Base-by-base conservation (phyloP, 2,329 filamentous ascomycete genomes). In the Cladorrhinum sp. region DNA sequence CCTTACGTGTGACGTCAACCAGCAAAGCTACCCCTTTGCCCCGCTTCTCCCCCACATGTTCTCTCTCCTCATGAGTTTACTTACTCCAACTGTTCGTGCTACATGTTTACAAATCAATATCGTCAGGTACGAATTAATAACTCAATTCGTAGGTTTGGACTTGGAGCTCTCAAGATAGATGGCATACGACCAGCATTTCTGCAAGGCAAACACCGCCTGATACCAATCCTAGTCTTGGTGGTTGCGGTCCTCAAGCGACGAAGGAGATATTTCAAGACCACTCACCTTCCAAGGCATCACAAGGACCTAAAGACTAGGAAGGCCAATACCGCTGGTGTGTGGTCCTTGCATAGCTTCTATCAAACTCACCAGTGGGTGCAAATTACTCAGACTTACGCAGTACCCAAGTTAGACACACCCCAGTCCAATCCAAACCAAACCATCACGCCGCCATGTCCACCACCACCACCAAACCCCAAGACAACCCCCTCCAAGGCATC, bases 401-500 rank as follows among this genome's bases (percentile, higher is more conserved):
- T 5, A 28, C 26, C 26, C 36, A 7, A 42, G 12, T n/a, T n/a
- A n/a, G n/a, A n/a, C n/a, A n/a, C n/a, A n/a, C n/a, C n/a, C n/a
- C n/a, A n/a, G n/a, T n/a, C n/a, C n/a, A n/a, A n/a, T n/a, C n/a
- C n/a, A n/a, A n/a, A n/a, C 10, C 10, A 42, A 12, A 42, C 23
- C 26, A 50, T 20, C 20, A 14, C 23, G 21, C 10, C 48, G 60
- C 50, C 52, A 48, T 53, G 46, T 28, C 33, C 21, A 3, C 59
- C 50, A 57, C 20, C 21, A n/a, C n/a, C n/a, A n/a, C n/a, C n/a
- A n/a, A n/a, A n/a, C 39, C 20, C 30, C 36, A 36, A 4, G 36
- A 48, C 39, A 21, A 36, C 36, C 54, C 53, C 53, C 20, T 60
- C 58, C 20, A 63, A 69, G 28, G 33, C 26, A 68, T 84, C 64